A percentile compares a stretch with the other conserved stretches of the same genome.
phyloP scores from a whole-genome alignment of 1,284 basidiomycete species.

The Bjerkandera adusta region DNA sequence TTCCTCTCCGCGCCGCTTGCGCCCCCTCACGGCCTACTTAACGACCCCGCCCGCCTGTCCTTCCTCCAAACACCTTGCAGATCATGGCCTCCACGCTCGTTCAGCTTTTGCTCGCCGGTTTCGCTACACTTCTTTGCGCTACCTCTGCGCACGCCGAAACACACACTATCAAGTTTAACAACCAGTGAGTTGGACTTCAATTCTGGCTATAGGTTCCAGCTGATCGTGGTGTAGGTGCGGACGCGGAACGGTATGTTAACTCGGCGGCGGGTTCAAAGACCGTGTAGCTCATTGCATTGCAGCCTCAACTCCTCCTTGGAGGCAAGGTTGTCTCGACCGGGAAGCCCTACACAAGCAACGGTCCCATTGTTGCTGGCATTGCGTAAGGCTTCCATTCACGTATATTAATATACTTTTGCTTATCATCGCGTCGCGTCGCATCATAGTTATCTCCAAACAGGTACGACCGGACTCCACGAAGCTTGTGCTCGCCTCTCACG shows the following conservation, averaged over 20 bases:
- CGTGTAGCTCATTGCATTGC: constrained; percentile 1
- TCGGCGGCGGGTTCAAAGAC: not conserved
- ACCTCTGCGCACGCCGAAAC: constrained; percentile 29
- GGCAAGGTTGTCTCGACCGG: constrained; percentile 34
- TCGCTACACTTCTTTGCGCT: constrained; percentile 25
- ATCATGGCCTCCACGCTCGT: constrained; percentile 32
- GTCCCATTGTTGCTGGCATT: constrained; percentile 30
- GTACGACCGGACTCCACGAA: constrained; percentile 14
- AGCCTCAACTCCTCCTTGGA: constrained; percentile 34
- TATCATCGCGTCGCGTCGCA: not conserved
- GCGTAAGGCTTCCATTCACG: constrained; percentile 28
- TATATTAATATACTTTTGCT: not conserved
- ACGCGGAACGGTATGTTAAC: constrained; percentile 32
- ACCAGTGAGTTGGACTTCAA: constrained; percentile 28
- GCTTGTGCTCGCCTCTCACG: not conserved
- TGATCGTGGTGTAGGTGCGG: constrained; percentile 30
- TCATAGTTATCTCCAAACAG: constrained; percentile 30
- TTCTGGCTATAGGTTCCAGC: not conserved
- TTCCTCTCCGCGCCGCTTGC: constrained; percentile 5
- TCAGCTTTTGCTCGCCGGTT: constrained; percentile 19
- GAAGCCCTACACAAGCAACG: constrained; percentile 29
- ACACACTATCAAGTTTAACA: constrained; percentile 36
- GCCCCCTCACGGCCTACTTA: constrained; percentile 1
- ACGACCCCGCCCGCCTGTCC: no score
- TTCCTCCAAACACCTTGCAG: constrained; percentile 3